Base-by-base conservation (phyloP, 345 rosid genomes). In the Ailanthus altissimus region DNA sequence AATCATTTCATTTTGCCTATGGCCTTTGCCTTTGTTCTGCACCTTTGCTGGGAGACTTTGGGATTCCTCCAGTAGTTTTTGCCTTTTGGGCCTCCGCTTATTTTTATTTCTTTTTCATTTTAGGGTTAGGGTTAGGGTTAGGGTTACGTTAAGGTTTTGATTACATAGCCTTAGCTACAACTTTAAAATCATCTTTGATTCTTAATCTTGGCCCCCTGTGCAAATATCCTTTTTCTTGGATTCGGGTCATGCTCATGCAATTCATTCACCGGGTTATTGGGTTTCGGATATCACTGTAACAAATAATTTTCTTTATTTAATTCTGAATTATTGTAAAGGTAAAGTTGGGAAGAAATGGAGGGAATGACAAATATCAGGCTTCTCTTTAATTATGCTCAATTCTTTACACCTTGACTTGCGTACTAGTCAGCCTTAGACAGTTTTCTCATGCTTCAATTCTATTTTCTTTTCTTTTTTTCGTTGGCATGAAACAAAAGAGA, bases 1-100 rank as follows among this genome's bases (percentile, higher is more conserved):
- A 93, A 93, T 93, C 91, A 93, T 91, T 91, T 87, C 92, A 43
- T 77, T 70, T 81, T 75, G 84, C 88, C 83, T 82, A 78, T 81
- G 73, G 54, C 77, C 86, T 82, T 86, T 81, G 76, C 88, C 86
- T 88, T 85, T 84, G 80, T 79, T 82, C 86, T 80, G 78, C 86
- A 75, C 86, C 88, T 85, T 83, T 86, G 89, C 81, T 86, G 79
- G 76, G 81, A 59, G 59, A 80, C 87, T 84, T 82, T 67, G 86
- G 85, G 90, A 84, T 84, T 81, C 86, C 86, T 61, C 75, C 68
- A 26, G 61, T 70, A 4, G 26, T 51, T 46, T 60, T 46, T 11
- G 18, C 67, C 76, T 20, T 73, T 73, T 45, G 76, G 67, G 18
- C 63, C n/a, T n/a, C n/a, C n/a, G n/a, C n/a, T n/a, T n/a, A n/a